These are phyloP conservation scores for Aspergillus fumigatus DNA, from an alignment of 2,329 filamentous ascomycete species.

Conservation along the genomic window DNA sequence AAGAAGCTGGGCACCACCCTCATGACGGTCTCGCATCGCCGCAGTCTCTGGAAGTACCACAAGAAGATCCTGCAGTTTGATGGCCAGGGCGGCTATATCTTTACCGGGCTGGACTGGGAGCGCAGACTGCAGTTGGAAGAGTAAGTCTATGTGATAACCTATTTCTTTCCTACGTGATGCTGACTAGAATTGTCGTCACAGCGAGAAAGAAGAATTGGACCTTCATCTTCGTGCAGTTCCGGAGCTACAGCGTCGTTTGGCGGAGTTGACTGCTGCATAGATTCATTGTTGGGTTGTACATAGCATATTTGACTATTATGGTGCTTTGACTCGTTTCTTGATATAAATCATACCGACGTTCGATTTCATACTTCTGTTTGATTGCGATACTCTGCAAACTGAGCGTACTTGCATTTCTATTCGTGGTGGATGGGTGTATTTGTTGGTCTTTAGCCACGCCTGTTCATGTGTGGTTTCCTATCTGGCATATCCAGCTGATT, in stretches of 20 bases:
- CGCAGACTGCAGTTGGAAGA: constrained; percentile 81
- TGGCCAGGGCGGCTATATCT: constrained; percentile 85
- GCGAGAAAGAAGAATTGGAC: constrained; percentile 90
- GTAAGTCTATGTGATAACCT: constrained; percentile 37
- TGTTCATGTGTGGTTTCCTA: not conserved
- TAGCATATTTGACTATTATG: not conserved
- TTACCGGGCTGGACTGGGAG: constrained; percentile 85
- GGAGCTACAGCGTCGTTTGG: constrained; percentile 79
- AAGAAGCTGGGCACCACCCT: constrained; percentile 88
- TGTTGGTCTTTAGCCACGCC: not conserved
- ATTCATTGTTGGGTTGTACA: not conserved
- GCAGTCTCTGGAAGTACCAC: constrained; percentile 96
- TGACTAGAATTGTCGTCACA: constrained; percentile 23
- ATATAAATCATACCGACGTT: not conserved
- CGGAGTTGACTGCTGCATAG: constrained; percentile 61
- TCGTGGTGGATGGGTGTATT: not conserved
- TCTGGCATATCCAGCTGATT: not conserved
- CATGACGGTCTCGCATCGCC: constrained; percentile 91
- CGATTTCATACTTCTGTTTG: not conserved
- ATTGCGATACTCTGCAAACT: not conserved
- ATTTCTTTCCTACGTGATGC: constrained; percentile 5
- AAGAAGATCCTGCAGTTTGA: constrained; percentile 93
- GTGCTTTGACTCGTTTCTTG: too few species aligned
- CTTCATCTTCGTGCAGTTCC: constrained; percentile 78
- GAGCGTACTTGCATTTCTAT: not conserved